A percentile compares a stretch with the other conserved stretches of the same genome.
Conservation (phyloP, 1,284 basidiomycete species). For the Tilletia caries region DNA sequence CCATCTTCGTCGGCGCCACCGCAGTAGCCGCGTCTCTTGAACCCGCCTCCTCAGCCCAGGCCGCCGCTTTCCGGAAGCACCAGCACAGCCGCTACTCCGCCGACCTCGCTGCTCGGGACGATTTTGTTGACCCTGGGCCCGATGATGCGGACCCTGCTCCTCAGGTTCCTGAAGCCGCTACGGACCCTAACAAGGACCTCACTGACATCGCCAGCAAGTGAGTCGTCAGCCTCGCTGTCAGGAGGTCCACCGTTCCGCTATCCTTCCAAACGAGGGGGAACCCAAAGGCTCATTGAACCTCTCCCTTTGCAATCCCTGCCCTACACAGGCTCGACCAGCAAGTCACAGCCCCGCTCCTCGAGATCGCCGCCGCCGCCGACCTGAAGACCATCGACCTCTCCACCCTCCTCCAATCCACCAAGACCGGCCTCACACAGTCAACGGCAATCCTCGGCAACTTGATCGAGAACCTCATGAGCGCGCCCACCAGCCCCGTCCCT, state of each 20-base stretch:
- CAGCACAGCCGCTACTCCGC: background rate
- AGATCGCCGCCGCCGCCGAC: slow-evolving; percentile 5
- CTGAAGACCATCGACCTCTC: background rate
- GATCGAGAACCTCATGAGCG: background rate
- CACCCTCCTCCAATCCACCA: background rate
- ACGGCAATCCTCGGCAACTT: background rate
- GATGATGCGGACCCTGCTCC: no score
- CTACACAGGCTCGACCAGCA: background rate
- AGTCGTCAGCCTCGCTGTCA: no score
- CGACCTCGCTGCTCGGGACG: background rate
- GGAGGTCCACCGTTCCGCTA: no score
- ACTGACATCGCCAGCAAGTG: background rate
- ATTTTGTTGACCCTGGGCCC: no score
- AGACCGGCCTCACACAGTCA: background rate
- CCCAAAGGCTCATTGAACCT: background rate
- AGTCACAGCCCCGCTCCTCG: background rate
- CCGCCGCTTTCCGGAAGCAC: background rate
- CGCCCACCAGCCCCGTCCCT: background rate
- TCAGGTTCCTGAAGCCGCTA: background rate
- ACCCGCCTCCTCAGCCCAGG: background rate
- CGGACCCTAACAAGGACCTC: background rate
- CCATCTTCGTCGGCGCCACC: background rate
- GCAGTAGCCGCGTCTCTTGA: background rate
- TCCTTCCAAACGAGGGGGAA: no score
- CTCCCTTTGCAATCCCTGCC: background rate